A percentile compares a stretch with the other conserved stretches of the same genome.
Evolutionary conservation across 164 flowering plant genomes (phyloP).

Genomic region (Magnolia changhungtana): DNA sequence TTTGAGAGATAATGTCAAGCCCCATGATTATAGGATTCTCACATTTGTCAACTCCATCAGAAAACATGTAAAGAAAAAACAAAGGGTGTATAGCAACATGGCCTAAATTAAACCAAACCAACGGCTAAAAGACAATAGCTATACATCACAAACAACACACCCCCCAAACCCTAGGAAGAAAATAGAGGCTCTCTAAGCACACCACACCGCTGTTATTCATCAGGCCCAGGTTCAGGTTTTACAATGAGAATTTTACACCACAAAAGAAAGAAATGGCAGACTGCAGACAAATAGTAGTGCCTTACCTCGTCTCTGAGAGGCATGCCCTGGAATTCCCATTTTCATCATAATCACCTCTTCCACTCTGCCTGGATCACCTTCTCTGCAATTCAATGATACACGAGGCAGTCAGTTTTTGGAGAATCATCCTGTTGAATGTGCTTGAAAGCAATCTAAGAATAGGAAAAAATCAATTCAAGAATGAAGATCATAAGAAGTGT

Average conservation of each 20-base stretch:
- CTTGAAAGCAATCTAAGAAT: too few relatives aligned
- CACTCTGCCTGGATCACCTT: conserved; percentile 56
- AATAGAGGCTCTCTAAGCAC: conserved; percentile 8
- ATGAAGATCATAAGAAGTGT: too few relatives aligned
- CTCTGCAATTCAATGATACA: conserved; percentile 29
- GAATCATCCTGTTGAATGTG: too few relatives aligned
- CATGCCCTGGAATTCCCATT: neutral
- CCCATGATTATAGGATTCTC: neutral
- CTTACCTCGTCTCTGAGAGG: neutral
- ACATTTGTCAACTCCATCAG: neutral
- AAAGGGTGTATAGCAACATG: neutral
- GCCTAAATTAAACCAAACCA: conserved; percentile 13
- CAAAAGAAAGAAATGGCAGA: conserved; percentile 4
- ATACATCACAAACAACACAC: conserved; percentile 21
- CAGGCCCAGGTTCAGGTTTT: conserved; percentile 20
- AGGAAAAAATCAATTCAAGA: too few relatives aligned
- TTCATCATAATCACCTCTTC: conserved; percentile 46
- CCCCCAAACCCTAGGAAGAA: conserved; percentile 11
- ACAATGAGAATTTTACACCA: conserved; percentile 18
- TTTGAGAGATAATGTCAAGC: neutral
- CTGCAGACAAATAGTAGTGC: conserved; percentile 4
- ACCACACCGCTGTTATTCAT: conserved; percentile 21
- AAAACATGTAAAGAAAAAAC: neutral
- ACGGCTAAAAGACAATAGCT: conserved; percentile 2
- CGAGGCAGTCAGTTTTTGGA: neutral